phyloP scores from a whole-genome alignment of 306 rosid genomes.

The Citrullus amarus region DNA sequence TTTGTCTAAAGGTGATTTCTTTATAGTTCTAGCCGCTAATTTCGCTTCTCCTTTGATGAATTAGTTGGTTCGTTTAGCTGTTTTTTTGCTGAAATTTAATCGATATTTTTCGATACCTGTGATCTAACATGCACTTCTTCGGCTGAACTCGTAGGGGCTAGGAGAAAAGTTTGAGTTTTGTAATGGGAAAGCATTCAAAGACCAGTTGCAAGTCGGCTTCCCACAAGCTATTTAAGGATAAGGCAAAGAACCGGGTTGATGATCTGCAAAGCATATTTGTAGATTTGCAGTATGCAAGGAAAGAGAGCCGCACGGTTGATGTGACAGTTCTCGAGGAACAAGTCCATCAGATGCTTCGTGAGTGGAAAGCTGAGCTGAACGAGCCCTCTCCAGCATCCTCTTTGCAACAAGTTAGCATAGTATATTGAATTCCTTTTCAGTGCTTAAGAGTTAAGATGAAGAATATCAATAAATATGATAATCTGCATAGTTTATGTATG shows the following conservation, averaged over 20 bases:
- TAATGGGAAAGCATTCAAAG: conserved; percentile 85
- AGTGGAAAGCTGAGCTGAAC: conserved; percentile 94
- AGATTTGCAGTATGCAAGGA: conserved; percentile 90
- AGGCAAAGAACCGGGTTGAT: conserved; percentile 94
- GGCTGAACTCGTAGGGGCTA: conserved; percentile 27
- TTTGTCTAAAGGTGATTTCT: background rate
- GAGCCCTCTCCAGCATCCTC: conserved; percentile 96
- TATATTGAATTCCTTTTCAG: conserved; percentile 9
- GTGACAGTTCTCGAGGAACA: conserved; percentile 84
- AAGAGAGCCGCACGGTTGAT: conserved; percentile 84
- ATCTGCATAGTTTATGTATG: conserved; percentile 2
- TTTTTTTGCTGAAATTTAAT: background rate
- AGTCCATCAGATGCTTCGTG: conserved; percentile 98
- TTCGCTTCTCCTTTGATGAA: background rate
- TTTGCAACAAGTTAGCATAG: conserved; percentile 74
- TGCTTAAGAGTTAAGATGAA: conserved; percentile 3
- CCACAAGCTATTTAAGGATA: conserved; percentile 86
- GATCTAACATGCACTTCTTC: conserved; percentile 1
- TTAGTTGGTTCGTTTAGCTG: background rate
- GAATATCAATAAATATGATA: background rate
- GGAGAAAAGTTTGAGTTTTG: conserved; percentile 16
- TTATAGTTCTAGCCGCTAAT: background rate
- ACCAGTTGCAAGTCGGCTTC: conserved; percentile 85
- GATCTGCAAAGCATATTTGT: conserved; percentile 77
- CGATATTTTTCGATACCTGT: background rate